Evolutionary conservation across 306 rosid species (phyloP), one percentile per base, ranked within the genome.

Genomic region (Rosa chinensis): DNA sequence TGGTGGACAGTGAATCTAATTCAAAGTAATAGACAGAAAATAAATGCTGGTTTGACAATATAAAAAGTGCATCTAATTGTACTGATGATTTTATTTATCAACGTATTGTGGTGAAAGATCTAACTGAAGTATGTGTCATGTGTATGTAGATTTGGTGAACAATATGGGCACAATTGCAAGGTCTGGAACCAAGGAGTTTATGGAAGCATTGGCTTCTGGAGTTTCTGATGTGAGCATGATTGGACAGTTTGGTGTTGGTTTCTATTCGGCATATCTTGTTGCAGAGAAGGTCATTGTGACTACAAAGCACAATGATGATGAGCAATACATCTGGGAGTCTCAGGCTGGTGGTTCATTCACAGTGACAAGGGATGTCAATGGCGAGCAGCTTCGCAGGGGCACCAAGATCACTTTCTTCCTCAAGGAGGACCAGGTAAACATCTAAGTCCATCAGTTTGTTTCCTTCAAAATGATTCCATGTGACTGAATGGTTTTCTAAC

Each of bases 291-390:
- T 90, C 6, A 84, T 89, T 72, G 92, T 90, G 11, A 87, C 90
- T 4, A 85, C 92, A 2, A 90, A 90, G 82, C 95, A 89, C 83
- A 89, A 89, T 9, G 95, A 90, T 4, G 95, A 90, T 20, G 95
- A 90, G 42, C 92, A 90, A 2, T 89, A 90, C 83, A 74, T 90
- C 6, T 90, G 92, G 95, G 92, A 90, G 48, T 90, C 94, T 0
- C 90, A 90, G 40, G 94, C 94, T 13, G 94, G 94, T 80, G 94
- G 95, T 3, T 90, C 95, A 2, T 90, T 89, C 77, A 90, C 89
- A 0, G 86, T 90, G 32, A 90, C 95, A 0, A 89, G 92, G 85
- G 95, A 90, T 68, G 86, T 85, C 3, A 55, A 48, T 4, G 96
- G 91, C 0, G 90, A 91, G 52, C 93, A 86, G 77, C 93, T 91